phyloP scores from a whole-genome alignment of 805 yeast genomes.

The Barnettozyma sp. region DNA sequence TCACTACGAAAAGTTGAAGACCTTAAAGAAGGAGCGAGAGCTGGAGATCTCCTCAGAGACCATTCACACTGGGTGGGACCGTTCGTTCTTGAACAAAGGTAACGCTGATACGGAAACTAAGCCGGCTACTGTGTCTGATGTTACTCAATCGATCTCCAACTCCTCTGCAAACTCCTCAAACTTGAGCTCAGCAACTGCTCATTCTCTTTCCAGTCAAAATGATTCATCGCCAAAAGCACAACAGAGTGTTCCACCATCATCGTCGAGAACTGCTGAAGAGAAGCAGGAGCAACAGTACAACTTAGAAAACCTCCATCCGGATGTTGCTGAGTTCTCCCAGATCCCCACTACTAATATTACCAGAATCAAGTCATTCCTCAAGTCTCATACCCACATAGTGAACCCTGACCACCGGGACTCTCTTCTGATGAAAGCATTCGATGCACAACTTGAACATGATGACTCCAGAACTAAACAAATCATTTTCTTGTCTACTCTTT shows the following conservation, averaged over 20 bases:
- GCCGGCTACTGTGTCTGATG: no score
- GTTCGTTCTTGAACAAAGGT: constrained; percentile 61
- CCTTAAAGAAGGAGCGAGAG: constrained; percentile 62
- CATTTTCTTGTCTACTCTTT: constrained; percentile 72
- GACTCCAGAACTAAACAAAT: constrained; percentile 47
- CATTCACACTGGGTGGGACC: constrained; percentile 85
- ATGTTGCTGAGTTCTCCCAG: constrained; percentile 42
- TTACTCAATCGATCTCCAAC: neutral
- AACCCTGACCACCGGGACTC: constrained; percentile 86
- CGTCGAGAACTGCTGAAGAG: neutral
- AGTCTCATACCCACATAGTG: constrained; percentile 57
- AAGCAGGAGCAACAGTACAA: constrained; percentile 20
- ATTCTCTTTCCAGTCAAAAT: constrained; percentile 4
- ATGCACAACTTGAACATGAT: constrained; percentile 62
- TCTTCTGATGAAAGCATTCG: constrained; percentile 87
- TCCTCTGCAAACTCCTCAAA: constrained; percentile 6
- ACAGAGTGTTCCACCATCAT: neutral
- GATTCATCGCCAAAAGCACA: no score
- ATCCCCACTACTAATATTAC: constrained; percentile 43
- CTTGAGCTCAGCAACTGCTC: constrained; percentile 2
- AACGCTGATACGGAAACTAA: no score
- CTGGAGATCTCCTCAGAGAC: constrained; percentile 84
- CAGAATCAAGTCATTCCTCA: constrained; percentile 45
- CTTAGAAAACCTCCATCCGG: constrained; percentile 15
- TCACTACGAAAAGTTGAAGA: constrained; percentile 59